These are phyloP conservation scores for Viola odorata DNA, from an alignment of 345 rosid species.

Conservation along the genomic window DNA sequence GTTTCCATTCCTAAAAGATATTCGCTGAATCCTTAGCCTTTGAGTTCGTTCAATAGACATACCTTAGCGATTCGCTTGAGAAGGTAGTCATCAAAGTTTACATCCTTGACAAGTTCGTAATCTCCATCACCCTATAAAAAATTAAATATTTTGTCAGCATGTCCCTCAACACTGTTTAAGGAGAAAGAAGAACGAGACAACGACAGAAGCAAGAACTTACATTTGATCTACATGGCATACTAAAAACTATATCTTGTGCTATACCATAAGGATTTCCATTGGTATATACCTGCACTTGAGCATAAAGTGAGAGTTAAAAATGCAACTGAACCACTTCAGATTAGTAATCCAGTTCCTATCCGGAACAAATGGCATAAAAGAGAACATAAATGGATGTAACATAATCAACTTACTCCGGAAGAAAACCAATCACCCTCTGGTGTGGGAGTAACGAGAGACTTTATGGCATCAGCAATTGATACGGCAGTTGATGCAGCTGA, in stretches of 20 bases:
- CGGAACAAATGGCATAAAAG: neutral
- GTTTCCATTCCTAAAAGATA: no score
- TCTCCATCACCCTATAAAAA: slow-evolving; percentile 83
- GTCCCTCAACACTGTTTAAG: no score
- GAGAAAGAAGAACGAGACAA: neutral
- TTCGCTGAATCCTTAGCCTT: no score
- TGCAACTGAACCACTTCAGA: neutral
- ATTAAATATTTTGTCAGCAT: neutral
- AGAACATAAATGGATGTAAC: neutral
- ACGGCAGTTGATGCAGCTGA: slow-evolving; percentile 98
- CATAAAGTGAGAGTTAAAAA: slow-evolving; percentile 3
- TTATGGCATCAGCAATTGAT: slow-evolving; percentile 86
- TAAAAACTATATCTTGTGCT: slow-evolving; percentile 79
- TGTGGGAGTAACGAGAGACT: slow-evolving; percentile 83
- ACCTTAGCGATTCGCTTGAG: slow-evolving; percentile 78
- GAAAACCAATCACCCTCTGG: slow-evolving; percentile 98
- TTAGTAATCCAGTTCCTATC: neutral
- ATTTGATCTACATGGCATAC: slow-evolving; percentile 98
- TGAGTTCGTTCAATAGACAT: neutral
- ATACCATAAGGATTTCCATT: slow-evolving; percentile 87
- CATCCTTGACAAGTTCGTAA: slow-evolving; percentile 84
- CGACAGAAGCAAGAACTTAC: slow-evolving; percentile 31
- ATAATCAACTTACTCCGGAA: slow-evolving; percentile 61
- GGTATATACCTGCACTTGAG: slow-evolving; percentile 61
- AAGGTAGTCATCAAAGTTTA: slow-evolving; percentile 77